Percentiles rank a stretch among this genome's conserved stretches.
Evolutionary conservation across 2,329 filamentous ascomycete species (phyloP).

Genomic region (Alternaria sp.): DNA sequence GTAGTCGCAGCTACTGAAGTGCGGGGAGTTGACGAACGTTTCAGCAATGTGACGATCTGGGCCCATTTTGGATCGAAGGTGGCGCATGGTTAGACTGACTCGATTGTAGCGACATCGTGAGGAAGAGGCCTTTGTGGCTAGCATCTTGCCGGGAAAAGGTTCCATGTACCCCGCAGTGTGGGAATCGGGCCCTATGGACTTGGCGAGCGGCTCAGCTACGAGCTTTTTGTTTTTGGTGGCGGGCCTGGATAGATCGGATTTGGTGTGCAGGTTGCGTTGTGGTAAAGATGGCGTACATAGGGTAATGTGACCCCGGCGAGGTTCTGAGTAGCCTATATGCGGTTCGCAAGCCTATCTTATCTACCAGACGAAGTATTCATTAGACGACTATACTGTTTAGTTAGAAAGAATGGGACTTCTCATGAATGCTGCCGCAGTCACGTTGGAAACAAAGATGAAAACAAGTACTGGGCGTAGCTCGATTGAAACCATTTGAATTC

Average conservation of each 20-base stretch:
- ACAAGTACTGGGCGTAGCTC: background rate
- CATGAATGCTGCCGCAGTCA: background rate
- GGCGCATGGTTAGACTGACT: constrained; percentile 23
- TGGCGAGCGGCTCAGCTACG: constrained; percentile 1
- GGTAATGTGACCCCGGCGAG: background rate
- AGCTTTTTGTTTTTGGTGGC: background rate
- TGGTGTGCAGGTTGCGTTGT: background rate
- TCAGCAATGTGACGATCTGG: constrained; percentile 10
- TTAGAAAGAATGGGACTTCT: background rate
- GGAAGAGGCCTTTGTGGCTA: background rate
- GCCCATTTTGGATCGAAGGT: background rate
- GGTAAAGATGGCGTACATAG: background rate
- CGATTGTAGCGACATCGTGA: constrained; percentile 12
- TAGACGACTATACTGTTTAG: background rate
- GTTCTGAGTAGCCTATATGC: background rate
- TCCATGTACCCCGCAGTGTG: constrained; percentile 18
- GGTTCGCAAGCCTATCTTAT: background rate
- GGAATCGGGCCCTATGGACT: background rate
- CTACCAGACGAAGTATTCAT: background rate
- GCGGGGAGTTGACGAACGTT: constrained; percentile 30
- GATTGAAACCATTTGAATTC: background rate
- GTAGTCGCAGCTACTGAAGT: constrained; percentile 25
- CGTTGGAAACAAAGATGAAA: background rate
- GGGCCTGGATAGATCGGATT: background rate
- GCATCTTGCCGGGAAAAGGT: constrained; percentile 19